Percentiles rank a stretch among this genome's conserved stretches.
phyloP scores from a whole-genome alignment of 2,329 filamentous ascomycete species.

The Ceratocystis cacaofunesta region DNA sequence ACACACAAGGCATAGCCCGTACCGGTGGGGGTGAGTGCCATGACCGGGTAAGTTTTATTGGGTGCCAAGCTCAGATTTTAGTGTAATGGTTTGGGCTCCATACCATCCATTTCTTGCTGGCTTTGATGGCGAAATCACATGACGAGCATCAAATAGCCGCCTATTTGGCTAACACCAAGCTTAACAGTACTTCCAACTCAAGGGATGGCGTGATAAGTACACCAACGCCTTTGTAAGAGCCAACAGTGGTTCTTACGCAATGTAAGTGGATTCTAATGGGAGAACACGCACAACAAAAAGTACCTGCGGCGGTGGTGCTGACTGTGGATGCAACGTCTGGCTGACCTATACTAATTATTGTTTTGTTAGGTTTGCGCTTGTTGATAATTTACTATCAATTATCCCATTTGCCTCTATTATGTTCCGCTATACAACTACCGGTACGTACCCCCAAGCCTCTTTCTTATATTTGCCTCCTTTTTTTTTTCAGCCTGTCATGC shows the following conservation, averaged over 20 bases:
- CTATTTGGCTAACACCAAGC: conserved; percentile 24
- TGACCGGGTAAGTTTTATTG: conserved; percentile 32
- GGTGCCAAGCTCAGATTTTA: background rate
- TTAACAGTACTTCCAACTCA: conserved; percentile 75
- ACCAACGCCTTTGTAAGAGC: conserved; percentile 53
- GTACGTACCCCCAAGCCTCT: conserved; percentile 25
- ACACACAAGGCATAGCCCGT: conserved; percentile 27
- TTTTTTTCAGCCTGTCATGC: background rate
- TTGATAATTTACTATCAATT: conserved; percentile 70
- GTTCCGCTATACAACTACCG: conserved; percentile 79
- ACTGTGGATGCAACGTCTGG: background rate
- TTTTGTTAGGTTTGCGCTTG: conserved; percentile 48
- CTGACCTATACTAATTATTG: background rate
- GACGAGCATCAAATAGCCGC: background rate
- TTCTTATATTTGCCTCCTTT: background rate
- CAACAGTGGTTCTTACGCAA: conserved; percentile 63
- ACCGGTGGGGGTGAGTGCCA: conserved; percentile 36
- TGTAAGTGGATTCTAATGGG: conserved; percentile 37
- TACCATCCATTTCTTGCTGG: too few species aligned
- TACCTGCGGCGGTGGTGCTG: background rate
- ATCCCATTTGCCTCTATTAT: conserved; percentile 68
- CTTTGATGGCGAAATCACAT: background rate
- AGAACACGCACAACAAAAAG: background rate
- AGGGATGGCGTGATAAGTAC: conserved; percentile 57
- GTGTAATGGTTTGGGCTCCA: background rate